Base-by-base conservation (phyloP, 2,329 filamentous ascomycete species). In the Pestalotiopsis sp. region DNA sequence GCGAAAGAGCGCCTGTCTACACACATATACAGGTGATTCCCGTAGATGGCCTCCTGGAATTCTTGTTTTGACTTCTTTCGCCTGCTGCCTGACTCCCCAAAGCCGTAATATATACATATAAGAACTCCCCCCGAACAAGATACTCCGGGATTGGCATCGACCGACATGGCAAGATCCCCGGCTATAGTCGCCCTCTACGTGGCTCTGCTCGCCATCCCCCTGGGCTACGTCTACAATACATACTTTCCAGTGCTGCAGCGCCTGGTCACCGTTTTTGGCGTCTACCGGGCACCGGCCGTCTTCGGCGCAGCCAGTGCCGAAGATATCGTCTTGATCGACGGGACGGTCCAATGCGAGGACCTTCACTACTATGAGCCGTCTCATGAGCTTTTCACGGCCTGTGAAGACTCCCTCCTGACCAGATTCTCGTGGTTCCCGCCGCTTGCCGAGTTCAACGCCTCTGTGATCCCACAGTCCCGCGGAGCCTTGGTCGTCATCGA, bases 311-410 rank as follows among this genome's bases (percentile, higher is more conserved):
- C 75, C 9, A 64, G 71, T 13, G 73, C 76, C 61, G 74, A 71
- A 7, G 68, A 59, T n/a, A 12, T 86, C 1, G 72, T 81, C 5
- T 70, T 73, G 11, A 86, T 91, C 11, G 75, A 82, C 0, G 84
- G 87, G 70, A 90, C 89, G 0, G 75, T 81, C 2, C 81, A 87
- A 17, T 90, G 89, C 73, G 89, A 91, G 72, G 89, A 91, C 70
- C 62, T 91, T 3, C 88, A 91, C 72, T 83, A 88, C 67, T 84
- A 90, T 70, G 74, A 74, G 1, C 75, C 82, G 0, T 85, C 83
- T 17, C 80, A 83, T 0, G 68, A 83, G 7, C 75, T 91, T 1
- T 91, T 89, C 72, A 84, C 87, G 0, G 87, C 88, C 0, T 91
- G 89, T 71, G 83, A 88, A 59, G 85, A 85, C 45, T 74, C 78